These are phyloP conservation scores for Pestalotiopsis sp. DNA, from an alignment of 2,329 filamentous ascomycete species.

Conservation along the genomic window DNA sequence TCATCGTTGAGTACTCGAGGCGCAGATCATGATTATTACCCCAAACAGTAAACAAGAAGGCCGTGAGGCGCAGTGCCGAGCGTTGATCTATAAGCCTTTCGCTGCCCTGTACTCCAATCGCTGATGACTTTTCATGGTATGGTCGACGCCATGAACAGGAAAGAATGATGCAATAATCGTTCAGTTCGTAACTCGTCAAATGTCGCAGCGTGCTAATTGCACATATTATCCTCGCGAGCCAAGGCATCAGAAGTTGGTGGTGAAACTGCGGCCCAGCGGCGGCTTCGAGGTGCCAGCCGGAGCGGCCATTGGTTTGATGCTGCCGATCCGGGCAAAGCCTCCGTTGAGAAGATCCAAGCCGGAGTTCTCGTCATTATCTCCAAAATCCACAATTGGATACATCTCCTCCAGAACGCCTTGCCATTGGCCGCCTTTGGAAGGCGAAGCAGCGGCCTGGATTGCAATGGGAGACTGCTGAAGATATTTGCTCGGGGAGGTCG, in stretches of 20 bases:
- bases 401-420: constrained; percentile 48
- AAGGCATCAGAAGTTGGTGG: constrained; percentile 35
- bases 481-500: constrained; percentile 59
- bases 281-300: constrained; percentile 36
- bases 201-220: constrained; percentile 4
- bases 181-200: constrained; percentile 18
- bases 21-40: constrained; percentile 28
- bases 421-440: constrained; percentile 46
- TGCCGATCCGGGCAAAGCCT: constrained; percentile 75
- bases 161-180: constrained; percentile 18
- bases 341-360: constrained; percentile 70
- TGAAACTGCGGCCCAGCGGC: constrained; percentile 38
- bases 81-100: constrained; percentile 8
- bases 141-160: constrained; percentile 6
- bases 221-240: constrained; percentile 10
- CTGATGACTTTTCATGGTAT: neutral
- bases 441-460: constrained; percentile 34
- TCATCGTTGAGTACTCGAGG: constrained; percentile 23
- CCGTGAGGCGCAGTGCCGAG: constrained; percentile 30
- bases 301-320: constrained; percentile 36
- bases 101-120: neutral
- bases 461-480: constrained; percentile 43
- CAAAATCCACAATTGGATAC: constrained; percentile 55
- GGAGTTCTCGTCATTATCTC: constrained; percentile 59
- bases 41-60: constrained; percentile 32